Evolutionary conservation across 2,329 filamentous ascomycete species (phyloP).

Genomic region (Phialophora tarda): DNA sequence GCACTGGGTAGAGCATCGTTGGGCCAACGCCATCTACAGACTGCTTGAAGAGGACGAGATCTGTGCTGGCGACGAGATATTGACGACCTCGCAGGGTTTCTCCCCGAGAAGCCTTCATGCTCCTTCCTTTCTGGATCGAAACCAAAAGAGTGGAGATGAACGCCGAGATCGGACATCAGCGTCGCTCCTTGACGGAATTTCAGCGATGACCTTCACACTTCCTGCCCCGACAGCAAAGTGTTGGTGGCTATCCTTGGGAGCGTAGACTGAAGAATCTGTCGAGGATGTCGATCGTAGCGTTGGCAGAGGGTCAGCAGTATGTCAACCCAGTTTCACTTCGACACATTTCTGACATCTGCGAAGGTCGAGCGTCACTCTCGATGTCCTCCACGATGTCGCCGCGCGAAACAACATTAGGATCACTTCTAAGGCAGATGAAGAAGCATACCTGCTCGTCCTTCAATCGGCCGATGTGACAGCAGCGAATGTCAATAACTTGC

Average conservation of each 20-base stretch:
- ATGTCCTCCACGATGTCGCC: slow-evolving; percentile 37
- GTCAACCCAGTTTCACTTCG: neutral
- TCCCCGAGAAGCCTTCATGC: neutral
- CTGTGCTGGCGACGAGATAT: neutral
- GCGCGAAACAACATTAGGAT: slow-evolving; percentile 35
- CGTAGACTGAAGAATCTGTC: neutral
- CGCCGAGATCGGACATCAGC: slow-evolving; percentile 27
- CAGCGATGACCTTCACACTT: neutral
- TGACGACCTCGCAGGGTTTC: neutral
- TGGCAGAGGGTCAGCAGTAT: slow-evolving; percentile 34
- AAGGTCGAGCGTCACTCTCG: slow-evolving; percentile 36
- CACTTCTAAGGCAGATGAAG: slow-evolving; percentile 32
- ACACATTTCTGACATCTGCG: slow-evolving; percentile 7
- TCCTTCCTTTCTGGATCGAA: neutral
- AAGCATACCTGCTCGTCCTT: slow-evolving; percentile 41
- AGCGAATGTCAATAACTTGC: slow-evolving; percentile 42
- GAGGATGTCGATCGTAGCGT: slow-evolving; percentile 38
- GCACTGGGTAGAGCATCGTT: neutral
- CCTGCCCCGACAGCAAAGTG: neutral
- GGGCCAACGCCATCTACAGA: neutral
- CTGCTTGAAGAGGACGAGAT: neutral
- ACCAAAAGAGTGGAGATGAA: slow-evolving; percentile 21
- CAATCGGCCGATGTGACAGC: slow-evolving; percentile 41
- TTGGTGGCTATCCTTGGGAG: neutral
- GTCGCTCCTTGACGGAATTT: neutral